Percentiles rank a stretch among this genome's conserved stretches.
These are phyloP conservation scores for Aspergillus quadricinctus DNA, from an alignment of 2,329 filamentous ascomycete genomes.

Conservation along the genomic window DNA sequence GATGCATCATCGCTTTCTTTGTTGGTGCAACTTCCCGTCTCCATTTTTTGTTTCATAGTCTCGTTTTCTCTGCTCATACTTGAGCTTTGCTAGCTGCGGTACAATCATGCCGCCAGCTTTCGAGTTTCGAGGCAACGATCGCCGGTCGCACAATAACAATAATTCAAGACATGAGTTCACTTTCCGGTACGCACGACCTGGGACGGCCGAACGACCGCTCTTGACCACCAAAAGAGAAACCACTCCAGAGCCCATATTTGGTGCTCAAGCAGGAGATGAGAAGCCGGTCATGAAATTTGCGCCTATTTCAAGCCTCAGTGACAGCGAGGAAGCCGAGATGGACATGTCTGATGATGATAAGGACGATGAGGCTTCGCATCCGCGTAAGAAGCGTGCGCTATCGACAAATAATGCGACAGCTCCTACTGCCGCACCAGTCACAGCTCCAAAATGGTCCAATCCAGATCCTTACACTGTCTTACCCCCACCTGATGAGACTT, in stretches of 20 bases:
- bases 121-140: slow-evolving; percentile 31
- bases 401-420: slow-evolving; percentile 17
- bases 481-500: slow-evolving; percentile 70
- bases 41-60: neutral
- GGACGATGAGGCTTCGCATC: slow-evolving; percentile 27
- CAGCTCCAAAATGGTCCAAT: slow-evolving; percentile 82
- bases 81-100: neutral
- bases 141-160: slow-evolving; percentile 15
- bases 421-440: slow-evolving; percentile 21
- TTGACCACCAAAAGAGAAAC: slow-evolving; percentile 30
- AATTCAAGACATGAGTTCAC: slow-evolving; percentile 34
- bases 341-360: slow-evolving; percentile 39
- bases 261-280: slow-evolving; percentile 17
- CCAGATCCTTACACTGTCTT: slow-evolving; percentile 89
- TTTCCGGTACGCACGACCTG: slow-evolving; percentile 35
- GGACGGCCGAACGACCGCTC: slow-evolving; percentile 36
- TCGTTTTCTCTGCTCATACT: neutral
- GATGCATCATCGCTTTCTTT: neutral
- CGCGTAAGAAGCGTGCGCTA: slow-evolving; percentile 37
- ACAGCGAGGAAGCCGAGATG: slow-evolving; percentile 46
- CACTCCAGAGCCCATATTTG: slow-evolving; percentile 33
- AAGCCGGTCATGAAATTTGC: slow-evolving; percentile 33
- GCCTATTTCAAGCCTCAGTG: slow-evolving; percentile 36
- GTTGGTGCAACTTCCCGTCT: neutral
- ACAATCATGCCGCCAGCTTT: slow-evolving; percentile 25